Evolutionary conservation across 768 basidiomycete genomes (phyloP), one percentile per base, ranked within the genome.

Genomic region (Kondoa subrosea): DNA sequence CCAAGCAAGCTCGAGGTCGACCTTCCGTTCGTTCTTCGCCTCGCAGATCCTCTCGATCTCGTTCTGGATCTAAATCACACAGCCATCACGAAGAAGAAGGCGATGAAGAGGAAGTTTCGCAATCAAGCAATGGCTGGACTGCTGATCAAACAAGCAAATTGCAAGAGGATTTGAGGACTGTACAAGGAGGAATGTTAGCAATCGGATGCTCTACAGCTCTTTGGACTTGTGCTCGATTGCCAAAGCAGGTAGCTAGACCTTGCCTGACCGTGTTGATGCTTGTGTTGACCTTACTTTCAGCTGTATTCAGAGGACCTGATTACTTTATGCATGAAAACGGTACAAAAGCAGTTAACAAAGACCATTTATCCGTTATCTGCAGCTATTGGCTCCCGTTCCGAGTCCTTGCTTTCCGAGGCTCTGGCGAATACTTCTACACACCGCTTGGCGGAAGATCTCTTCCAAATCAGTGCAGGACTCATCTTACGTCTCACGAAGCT

Each of bases 251-350:
- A 60, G 40, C 83, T 70, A 27, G 59, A 30, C 67, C 34, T 26
- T 57, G 59, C 62, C 66, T 57, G 34, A 50, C 67, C n/a, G 56
- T 33, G 30, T 68, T 8, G 32, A 57, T 50, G 34, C 66, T 65
- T n/a, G 65, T 59, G 50, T 60, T 50, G 33, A 1, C 3, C 30
- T 64, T n/a, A 25, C 31, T 15, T 34, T 4, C 73, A 92, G 87
- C 79, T 96, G 8, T 93, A 93, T 76, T 95, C 93, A 0, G 91
- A 96, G 76, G 95, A 99, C 75, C 81, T 91, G 14, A 89, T 99
- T 70, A 85, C 85, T 0, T 79, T 82, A 0, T 89, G 91, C 77
- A 80, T 96, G 21, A 80, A 78, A 57, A 80, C 85, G 0, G 81
- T 91, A 70, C 91, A 92, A 75, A 87, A 86, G 70, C 85, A 86